These are phyloP conservation scores for Exophiala dermatitidis DNA, from an alignment of 2,329 filamentous ascomycete genomes.

Conservation along the genomic window DNA sequence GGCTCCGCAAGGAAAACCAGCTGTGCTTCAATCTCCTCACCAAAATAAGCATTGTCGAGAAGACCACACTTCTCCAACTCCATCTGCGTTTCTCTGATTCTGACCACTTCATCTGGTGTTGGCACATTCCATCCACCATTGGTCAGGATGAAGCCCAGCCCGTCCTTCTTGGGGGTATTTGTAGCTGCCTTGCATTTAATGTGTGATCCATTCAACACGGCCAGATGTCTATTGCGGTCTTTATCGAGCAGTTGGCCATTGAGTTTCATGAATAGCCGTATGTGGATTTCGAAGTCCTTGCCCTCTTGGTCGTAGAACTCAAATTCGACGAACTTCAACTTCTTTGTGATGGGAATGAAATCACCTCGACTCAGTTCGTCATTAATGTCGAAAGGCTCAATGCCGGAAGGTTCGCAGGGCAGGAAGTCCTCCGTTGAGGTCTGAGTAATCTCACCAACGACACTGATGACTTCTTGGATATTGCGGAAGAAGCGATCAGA, in stretches of 20 bases:
- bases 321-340: conserved; percentile 19
- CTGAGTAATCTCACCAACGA: conserved; percentile 1
- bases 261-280: conserved; percentile 12
- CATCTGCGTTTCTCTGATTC: not conserved
- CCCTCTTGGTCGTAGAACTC: conserved; percentile 7
- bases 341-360: conserved; percentile 14
- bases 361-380: conserved; percentile 14
- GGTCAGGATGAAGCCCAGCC: too few species aligned
- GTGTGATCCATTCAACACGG: conserved; percentile 22
- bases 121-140: too few species aligned
- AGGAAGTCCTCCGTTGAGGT: not conserved
- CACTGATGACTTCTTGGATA: not conserved
- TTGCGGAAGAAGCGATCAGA: conserved; percentile 12
- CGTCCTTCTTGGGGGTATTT: not conserved
- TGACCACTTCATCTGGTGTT: too few species aligned
- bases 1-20: conserved; percentile 52
- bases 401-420: too few species aligned
- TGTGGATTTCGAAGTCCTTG: not conserved
- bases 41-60: conserved; percentile 37
- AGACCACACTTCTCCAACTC: conserved; percentile 30
- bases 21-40: conserved; percentile 55
- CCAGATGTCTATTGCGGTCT: conserved; percentile 21
- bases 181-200: not conserved
- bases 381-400: not conserved
- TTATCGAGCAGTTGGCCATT: conserved; percentile 24